Conservation (phyloP, 2,329 filamentous ascomycete species). For the Huntiella omanensis region DNA sequence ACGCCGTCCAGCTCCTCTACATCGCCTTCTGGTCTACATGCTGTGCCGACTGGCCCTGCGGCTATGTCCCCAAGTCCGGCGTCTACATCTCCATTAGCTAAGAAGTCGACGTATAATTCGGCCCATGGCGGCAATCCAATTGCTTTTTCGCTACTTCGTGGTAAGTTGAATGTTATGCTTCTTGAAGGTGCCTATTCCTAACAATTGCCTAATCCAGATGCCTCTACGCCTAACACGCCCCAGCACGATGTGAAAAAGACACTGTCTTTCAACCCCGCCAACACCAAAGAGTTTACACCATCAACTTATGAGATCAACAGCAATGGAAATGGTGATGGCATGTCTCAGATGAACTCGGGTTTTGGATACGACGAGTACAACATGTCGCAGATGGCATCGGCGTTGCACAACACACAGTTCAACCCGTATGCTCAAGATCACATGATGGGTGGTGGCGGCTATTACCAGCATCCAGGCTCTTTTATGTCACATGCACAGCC, state of each 20-base stretch:
- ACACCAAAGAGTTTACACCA: constrained; percentile 41
- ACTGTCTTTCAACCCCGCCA: constrained; percentile 33
- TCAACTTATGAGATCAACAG: constrained; percentile 8
- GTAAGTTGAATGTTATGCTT: constrained; percentile 11
- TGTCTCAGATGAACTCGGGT: constrained; percentile 8
- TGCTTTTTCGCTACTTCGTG: constrained; percentile 58
- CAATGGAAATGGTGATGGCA: constrained; percentile 1
- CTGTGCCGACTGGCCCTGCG: constrained; percentile 5
- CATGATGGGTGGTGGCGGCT: constrained; percentile 37
- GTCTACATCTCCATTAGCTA: constrained; percentile 19
- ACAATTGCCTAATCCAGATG: constrained; percentile 12
- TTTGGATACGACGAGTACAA: constrained; percentile 42
- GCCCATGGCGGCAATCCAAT: constrained; percentile 69
- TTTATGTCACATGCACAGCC: constrained; percentile 40
- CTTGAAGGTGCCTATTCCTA: not conserved
- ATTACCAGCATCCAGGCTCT: constrained; percentile 40
- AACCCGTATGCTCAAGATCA: constrained; percentile 72
- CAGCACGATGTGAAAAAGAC: constrained; percentile 14
- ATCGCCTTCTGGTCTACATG: constrained; percentile 9
- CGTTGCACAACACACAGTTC: constrained; percentile 30
- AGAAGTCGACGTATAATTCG: constrained; percentile 66
- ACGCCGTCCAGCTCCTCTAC: constrained; percentile 39
- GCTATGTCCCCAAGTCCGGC: constrained; percentile 6
- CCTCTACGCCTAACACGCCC: constrained; percentile 7
- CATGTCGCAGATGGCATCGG: constrained; percentile 35